These are phyloP conservation scores for Ramaria rubella DNA, from an alignment of 768 basidiomycete genomes.

Conservation along the genomic window DNA sequence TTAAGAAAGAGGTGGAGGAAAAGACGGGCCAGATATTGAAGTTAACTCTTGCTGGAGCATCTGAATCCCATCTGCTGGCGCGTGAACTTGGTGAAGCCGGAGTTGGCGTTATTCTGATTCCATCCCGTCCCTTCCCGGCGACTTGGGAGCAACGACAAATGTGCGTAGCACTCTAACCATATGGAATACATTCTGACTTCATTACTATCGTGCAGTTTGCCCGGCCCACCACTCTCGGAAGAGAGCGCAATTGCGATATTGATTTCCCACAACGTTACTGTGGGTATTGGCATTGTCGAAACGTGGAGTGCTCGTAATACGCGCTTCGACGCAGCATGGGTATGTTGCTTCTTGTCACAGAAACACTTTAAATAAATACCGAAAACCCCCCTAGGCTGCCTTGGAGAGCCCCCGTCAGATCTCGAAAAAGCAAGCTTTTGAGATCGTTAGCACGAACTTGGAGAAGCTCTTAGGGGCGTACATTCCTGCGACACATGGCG, in stretches of 20 bases:
- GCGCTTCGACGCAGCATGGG: slow-evolving; percentile 80
- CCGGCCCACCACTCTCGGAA: slow-evolving; percentile 68
- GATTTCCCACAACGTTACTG: slow-evolving; percentile 60
- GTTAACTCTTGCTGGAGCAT: slow-evolving; percentile 56
- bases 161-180: slow-evolving; percentile 1
- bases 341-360: slow-evolving; percentile 30
- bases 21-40: slow-evolving; percentile 50
- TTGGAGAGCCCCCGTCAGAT: slow-evolving; percentile 27
- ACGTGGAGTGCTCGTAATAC: slow-evolving; percentile 71
- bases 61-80: slow-evolving; percentile 62
- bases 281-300: slow-evolving; percentile 60
- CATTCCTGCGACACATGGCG: slow-evolving; percentile 24
- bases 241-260: slow-evolving; percentile 55
- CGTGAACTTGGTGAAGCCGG: slow-evolving; percentile 49
- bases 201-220: slow-evolving; percentile 34
- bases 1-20: slow-evolving; percentile 63
- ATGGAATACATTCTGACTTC: neutral
- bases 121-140: slow-evolving; percentile 29
- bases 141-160: slow-evolving; percentile 29
- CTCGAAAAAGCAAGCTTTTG: slow-evolving; percentile 41
- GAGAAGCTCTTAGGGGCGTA: slow-evolving; percentile 41
- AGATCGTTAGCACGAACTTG: slow-evolving; percentile 47
- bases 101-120: slow-evolving; percentile 34
- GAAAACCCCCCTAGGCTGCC: slow-evolving; percentile 26
- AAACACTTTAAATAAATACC: neutral